These are phyloP conservation scores for Neonectria neomacrospora DNA, from an alignment of 2,329 filamentous ascomycete species.

Conservation along the genomic window DNA sequence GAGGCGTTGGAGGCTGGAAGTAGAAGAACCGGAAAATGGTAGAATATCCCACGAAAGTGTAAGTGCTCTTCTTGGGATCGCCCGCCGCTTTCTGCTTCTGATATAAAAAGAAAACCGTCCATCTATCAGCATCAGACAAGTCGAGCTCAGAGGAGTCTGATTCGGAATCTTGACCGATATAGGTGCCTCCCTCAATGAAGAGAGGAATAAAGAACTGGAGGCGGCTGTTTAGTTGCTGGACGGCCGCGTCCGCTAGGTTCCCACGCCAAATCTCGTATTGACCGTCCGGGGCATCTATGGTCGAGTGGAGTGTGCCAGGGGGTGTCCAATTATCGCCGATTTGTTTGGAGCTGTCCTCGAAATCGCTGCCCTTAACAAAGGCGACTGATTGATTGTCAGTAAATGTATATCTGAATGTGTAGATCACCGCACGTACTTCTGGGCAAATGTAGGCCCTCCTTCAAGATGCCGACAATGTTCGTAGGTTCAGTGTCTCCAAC, in stretches of 20 bases:
- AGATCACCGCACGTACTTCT: slow-evolving; percentile 61
- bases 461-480: slow-evolving; percentile 74
- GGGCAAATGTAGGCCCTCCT: slow-evolving; percentile 74
- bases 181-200: slow-evolving; percentile 93
- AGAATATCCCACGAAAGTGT: slow-evolving; percentile 87
- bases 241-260: slow-evolving; percentile 73
- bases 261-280: slow-evolving; percentile 89
- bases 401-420: slow-evolving; percentile 3
- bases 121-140: slow-evolving; percentile 80
- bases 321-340: slow-evolving; percentile 68
- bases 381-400: slow-evolving; percentile 63
- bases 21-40: slow-evolving; percentile 90
- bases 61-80: slow-evolving; percentile 64
- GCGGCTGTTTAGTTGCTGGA: slow-evolving; percentile 79
- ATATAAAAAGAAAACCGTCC: slow-evolving; percentile 92
- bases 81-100: slow-evolving; percentile 65
- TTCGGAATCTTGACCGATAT: slow-evolving; percentile 64
- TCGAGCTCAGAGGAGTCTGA: slow-evolving; percentile 71
- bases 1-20: slow-evolving; percentile 61
- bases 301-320: slow-evolving; percentile 77
- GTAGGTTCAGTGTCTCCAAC: slow-evolving; percentile 75
- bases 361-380: slow-evolving; percentile 71
- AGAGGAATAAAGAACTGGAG: slow-evolving; percentile 86
- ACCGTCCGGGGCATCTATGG: slow-evolving; percentile 69
- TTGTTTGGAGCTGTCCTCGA: slow-evolving; percentile 66